These are phyloP conservation scores for Boletus patriciae DNA, from an alignment of 768 basidiomycete genomes.

Conservation along the genomic window DNA sequence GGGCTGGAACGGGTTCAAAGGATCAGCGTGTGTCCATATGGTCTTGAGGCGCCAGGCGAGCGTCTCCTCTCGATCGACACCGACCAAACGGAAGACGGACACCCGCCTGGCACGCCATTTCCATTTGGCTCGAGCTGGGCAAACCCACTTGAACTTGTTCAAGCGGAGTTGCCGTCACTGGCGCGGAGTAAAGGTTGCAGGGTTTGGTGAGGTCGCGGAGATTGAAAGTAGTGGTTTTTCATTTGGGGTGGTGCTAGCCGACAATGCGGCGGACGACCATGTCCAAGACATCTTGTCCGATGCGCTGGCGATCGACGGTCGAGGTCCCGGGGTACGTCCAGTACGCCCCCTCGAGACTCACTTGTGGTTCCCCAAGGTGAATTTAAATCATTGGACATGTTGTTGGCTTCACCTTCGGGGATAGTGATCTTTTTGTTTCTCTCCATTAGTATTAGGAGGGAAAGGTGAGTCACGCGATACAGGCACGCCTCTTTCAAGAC, in stretches of 20 bases:
- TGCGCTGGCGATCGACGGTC: conserved; percentile 44
- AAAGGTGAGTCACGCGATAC: conserved; percentile 43
- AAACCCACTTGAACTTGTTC: neutral
- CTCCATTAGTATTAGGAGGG: conserved; percentile 51
- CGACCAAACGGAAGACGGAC: too few relatives aligned
- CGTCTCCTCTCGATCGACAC: neutral
- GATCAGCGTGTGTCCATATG: conserved; percentile 2
- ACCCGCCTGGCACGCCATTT: too few relatives aligned
- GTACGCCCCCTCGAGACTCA: conserved; percentile 56
- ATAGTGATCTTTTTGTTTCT: neutral
- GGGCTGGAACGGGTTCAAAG: neutral
- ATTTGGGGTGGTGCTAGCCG: neutral
- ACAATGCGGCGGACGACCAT: conserved; percentile 1
- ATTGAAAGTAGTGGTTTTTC: conserved; percentile 11
- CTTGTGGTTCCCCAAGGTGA: conserved; percentile 61
- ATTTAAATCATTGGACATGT: neutral
- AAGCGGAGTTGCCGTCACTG: conserved; percentile 1
- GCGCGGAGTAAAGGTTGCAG: conserved; percentile 11
- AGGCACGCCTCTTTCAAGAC: conserved; percentile 41
- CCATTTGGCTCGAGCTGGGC: too few relatives aligned
- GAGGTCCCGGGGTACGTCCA: conserved; percentile 44
- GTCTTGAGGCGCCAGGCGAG: neutral
- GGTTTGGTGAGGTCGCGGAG: conserved; percentile 21
- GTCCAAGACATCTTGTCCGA: conserved; percentile 56
- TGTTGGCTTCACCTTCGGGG: neutral